Evolutionary conservation across 2,329 filamentous ascomycete genomes (phyloP).

Genomic region (Calonectria ilicicola): DNA sequence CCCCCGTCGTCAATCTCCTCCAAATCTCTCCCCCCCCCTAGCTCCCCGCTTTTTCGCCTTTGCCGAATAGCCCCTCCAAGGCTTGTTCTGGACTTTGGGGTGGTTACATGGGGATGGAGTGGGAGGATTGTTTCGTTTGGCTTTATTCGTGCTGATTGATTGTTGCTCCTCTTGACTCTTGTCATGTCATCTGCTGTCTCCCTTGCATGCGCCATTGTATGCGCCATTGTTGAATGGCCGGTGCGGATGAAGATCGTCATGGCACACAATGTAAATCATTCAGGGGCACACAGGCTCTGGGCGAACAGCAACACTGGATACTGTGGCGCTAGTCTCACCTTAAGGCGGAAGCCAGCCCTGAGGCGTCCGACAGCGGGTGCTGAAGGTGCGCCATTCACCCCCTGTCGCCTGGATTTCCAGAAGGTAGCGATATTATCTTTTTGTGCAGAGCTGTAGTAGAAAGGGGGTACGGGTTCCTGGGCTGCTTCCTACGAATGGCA

Average conservation of each 20-base stretch:
- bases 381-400: not conserved
- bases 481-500: not conserved
- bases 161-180: not conserved
- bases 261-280: conserved; percentile 20
- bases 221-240: conserved; percentile 1
- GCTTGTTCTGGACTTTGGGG: not conserved
- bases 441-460: not conserved
- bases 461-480: not conserved
- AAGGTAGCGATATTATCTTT: not conserved
- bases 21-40: not conserved
- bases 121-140: not conserved
- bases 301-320: not conserved
- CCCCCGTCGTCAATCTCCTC: not conserved
- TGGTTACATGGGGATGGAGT: not conserved
- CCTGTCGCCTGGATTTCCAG: not conserved
- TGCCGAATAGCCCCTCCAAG: not conserved
- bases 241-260: conserved; percentile 15
- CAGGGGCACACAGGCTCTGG: not conserved
- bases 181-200: not conserved
- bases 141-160: not conserved
- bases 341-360: not conserved
- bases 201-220: not conserved
- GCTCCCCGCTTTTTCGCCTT: not conserved
- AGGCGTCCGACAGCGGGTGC: not conserved
- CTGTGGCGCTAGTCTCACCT: not conserved